Evolutionary conservation across 305 asterid genomes (phyloP).

Genomic region (Plantago lanceolata): DNA sequence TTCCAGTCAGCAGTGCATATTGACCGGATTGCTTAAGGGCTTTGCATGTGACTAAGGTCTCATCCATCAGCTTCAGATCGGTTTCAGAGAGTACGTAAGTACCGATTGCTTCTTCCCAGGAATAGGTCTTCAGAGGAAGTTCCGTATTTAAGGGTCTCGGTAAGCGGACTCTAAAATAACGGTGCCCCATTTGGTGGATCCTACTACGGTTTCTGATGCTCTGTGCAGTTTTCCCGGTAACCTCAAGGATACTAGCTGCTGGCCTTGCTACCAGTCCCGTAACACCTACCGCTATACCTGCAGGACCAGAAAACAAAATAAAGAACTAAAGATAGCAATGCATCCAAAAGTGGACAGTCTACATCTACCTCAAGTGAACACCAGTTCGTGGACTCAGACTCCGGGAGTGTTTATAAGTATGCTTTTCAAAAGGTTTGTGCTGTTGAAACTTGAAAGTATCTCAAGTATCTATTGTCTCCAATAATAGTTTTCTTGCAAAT

Average conservation of each 20-base stretch:
- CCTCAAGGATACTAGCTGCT: slow-evolving; percentile 96
- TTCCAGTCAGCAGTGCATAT: slow-evolving; percentile 54
- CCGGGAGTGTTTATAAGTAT: too few relatives aligned
- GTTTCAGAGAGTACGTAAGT: slow-evolving; percentile 58
- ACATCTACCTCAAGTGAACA: background rate
- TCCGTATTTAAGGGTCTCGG: slow-evolving; percentile 79
- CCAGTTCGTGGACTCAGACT: too few relatives aligned
- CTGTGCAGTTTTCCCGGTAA: slow-evolving; percentile 95
- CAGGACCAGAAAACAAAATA: slow-evolving; percentile 11
- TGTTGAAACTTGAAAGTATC: background rate
- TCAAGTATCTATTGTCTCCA: background rate
- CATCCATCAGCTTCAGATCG: slow-evolving; percentile 45
- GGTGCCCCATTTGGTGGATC: slow-evolving; percentile 55
- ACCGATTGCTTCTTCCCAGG: slow-evolving; percentile 97
- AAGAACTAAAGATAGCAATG: background rate
- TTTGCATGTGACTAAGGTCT: slow-evolving; percentile 60
- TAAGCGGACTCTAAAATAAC: slow-evolving; percentile 62
- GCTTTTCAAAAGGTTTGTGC: background rate
- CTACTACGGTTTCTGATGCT: slow-evolving; percentile 91
- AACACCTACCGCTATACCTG: slow-evolving; percentile 93
- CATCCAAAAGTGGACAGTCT: background rate
- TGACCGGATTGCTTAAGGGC: slow-evolving; percentile 63
- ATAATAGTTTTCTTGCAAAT: background rate
- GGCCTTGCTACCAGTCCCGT: slow-evolving; percentile 95
- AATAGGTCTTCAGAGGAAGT: slow-evolving; percentile 65